phyloP scores from a whole-genome alignment of 2,329 filamentous ascomycete species.

The Neofusicoccum sp. region DNA sequence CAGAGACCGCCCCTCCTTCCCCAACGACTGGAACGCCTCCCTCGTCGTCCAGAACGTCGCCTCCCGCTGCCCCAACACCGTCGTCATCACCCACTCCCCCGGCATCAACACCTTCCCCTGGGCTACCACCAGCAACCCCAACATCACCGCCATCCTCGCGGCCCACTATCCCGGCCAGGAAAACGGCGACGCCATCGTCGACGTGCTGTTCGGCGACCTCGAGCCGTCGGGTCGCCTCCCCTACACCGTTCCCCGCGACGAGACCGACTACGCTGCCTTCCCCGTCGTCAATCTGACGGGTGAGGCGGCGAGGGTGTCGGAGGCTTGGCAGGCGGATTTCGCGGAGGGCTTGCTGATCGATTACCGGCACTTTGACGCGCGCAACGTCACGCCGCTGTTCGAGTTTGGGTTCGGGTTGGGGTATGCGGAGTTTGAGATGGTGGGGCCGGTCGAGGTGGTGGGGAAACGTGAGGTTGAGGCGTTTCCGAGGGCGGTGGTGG shows the following conservation, averaged over 20 bases:
- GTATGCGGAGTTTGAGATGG: conserved; percentile 72
- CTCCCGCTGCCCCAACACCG: conserved; percentile 51
- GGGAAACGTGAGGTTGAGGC: background rate
- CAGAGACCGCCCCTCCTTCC: conserved; percentile 42
- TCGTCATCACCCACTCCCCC: conserved; percentile 52
- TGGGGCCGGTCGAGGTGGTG: conserved; percentile 42
- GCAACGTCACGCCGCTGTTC: conserved; percentile 72
- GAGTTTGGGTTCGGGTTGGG: conserved; percentile 86
- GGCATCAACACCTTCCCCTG: conserved; percentile 47
- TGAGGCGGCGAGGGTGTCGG: conserved; percentile 18
- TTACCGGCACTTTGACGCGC: conserved; percentile 85
- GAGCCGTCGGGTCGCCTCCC: conserved; percentile 81
- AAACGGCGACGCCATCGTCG: conserved; percentile 77
- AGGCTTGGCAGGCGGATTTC: conserved; percentile 54
- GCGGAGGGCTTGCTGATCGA: conserved; percentile 83
- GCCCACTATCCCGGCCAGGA: conserved; percentile 51
- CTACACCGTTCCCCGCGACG: conserved; percentile 76
- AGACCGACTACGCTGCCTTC: conserved; percentile 54
- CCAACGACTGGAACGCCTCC: conserved; percentile 44
- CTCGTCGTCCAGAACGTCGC: conserved; percentile 38
- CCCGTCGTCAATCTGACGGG: conserved; percentile 24
- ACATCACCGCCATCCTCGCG: conserved; percentile 33
- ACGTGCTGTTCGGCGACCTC: conserved; percentile 76
- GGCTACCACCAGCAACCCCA: conserved; percentile 43
- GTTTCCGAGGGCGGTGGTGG: background rate